Base-by-base conservation (phyloP, 768 basidiomycete genomes). In the Suillus ampliporus region DNA sequence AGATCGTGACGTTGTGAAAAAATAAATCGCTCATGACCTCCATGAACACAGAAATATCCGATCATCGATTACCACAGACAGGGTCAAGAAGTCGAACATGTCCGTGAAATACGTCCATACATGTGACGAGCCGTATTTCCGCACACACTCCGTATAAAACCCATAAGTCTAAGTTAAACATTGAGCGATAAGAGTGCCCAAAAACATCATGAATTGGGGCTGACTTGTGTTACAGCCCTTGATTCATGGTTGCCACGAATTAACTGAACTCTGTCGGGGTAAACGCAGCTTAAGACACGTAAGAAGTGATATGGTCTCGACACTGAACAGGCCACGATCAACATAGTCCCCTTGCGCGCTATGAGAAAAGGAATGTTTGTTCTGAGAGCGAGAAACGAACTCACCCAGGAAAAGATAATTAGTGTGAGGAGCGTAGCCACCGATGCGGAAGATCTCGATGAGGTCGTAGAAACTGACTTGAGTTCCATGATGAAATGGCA, bases 21-120 rank as follows among this genome's bases (percentile, higher is more conserved):
- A 46, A 47, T 31, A 58, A 44, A 56, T 53, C 21, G 52, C 50
- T 51, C 57, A 60, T 57, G 65, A 94, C 97, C 97, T 69, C 97
- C 97, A 69, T 99, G 97, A 11, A 99, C 97, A 70, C 97, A 99
- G 76, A 99, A n/a, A 98, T 84, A 99, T 98, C 71, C 89, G 90
- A 80, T 99, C 95, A 79, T 99, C 97, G 69, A 99, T 98, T 65
- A 99, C 97, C 61, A 97, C 96, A 38, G 94, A 95, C 61, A 99
- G 82, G 13, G 97, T 99, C 68, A 99, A 79, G 80, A 95, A 99
- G 81, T 99, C 97, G 77, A 99, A 99, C 97, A 99, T 97, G 79
- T 99, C 97, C 63, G 97, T 99, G 72, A 99, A 99, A 77, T 99
- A 98, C 31, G 94, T 95, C 97, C 97, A 99, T 38, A 98, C 97